Evolutionary conservation across 1,284 basidiomycete species (phyloP).

Genomic region (Stereum hirsutum): DNA sequence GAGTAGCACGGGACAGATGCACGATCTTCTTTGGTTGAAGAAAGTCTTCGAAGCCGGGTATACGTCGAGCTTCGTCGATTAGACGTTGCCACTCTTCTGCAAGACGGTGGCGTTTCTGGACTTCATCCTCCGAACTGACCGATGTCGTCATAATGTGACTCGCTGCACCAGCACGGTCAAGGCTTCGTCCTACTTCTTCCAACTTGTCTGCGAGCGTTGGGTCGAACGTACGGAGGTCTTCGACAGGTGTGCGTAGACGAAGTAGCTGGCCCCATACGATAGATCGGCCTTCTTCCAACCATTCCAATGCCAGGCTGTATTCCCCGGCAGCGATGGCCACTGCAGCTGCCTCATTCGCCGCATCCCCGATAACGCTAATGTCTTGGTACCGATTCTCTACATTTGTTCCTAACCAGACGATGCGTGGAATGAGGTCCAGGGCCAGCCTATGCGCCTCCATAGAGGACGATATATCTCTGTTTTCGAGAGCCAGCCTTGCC

Average conservation of each 20-base stretch:
- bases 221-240: not conserved
- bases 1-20: not conserved
- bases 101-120: not conserved
- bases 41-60: constrained; percentile 7
- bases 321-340: not conserved
- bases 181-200: not conserved
- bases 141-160: too few relatives aligned
- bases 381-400: too few relatives aligned
- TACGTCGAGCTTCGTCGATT: constrained; percentile 1
- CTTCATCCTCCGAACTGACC: not conserved
- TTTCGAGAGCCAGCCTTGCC: too few relatives aligned
- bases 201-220: not conserved
- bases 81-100: constrained; percentile 1
- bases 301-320: not conserved
- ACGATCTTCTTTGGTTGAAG: constrained; percentile 2
- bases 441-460: too few relatives aligned
- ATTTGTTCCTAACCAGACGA: too few relatives aligned
- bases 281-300: not conserved
- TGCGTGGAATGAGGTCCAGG: too few relatives aligned
- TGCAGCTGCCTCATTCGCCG: not conserved
- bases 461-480: too few relatives aligned
- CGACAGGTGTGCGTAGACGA: not conserved
- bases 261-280: not conserved
- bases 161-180: too few relatives aligned
- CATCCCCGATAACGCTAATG: too few relatives aligned